A percentile compares a stretch with the other conserved stretches of the same genome.
Evolutionary conservation across 495 filamentous ascomycete species (phyloP).

Genomic region (Penicillium taxi): DNA sequence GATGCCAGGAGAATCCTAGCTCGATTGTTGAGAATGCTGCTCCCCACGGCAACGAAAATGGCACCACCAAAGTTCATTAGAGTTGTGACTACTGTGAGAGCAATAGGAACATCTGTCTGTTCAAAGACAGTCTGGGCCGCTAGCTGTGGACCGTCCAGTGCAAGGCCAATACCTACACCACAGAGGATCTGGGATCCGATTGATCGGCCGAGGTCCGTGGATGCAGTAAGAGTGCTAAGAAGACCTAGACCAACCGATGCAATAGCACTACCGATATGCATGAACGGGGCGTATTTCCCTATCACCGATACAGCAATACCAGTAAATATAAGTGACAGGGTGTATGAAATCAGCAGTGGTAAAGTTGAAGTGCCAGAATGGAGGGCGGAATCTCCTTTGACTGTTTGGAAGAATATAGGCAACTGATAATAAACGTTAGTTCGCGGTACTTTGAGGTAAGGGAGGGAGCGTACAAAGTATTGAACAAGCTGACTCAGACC

Average conservation of each 20-base stretch:
- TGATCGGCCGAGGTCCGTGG: slow-evolving; percentile 10
- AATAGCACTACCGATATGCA: slow-evolving; percentile 47
- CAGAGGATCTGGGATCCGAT: slow-evolving; percentile 23
- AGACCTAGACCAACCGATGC: slow-evolving; percentile 52
- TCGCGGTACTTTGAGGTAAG: background rate
- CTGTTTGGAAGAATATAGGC: slow-evolving; percentile 34
- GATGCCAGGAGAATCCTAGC: too few species aligned
- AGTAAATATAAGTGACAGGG: slow-evolving; percentile 11
- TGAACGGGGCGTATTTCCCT: slow-evolving; percentile 45
- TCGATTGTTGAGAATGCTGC: too few species aligned
- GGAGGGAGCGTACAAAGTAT: slow-evolving; percentile 14
- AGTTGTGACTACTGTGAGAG: too few species aligned
- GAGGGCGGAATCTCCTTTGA: slow-evolving; percentile 21
- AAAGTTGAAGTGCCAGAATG: slow-evolving; percentile 25
- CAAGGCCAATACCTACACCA: slow-evolving; percentile 18
- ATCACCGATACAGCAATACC: slow-evolving; percentile 14
- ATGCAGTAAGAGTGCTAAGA: slow-evolving; percentile 15
- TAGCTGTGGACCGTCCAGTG: slow-evolving; percentile 47
- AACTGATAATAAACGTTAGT: slow-evolving; percentile 4
- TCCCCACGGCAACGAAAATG: too few species aligned
- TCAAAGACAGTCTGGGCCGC: slow-evolving; percentile 41
- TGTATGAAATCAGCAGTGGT: slow-evolving; percentile 17
- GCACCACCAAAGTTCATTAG: too few species aligned
- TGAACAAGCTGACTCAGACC: slow-evolving; percentile 25
- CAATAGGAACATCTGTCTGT: too few species aligned